Base-by-base conservation (phyloP, 805 yeast genomes). In the Peterozyma toletana region DNA sequence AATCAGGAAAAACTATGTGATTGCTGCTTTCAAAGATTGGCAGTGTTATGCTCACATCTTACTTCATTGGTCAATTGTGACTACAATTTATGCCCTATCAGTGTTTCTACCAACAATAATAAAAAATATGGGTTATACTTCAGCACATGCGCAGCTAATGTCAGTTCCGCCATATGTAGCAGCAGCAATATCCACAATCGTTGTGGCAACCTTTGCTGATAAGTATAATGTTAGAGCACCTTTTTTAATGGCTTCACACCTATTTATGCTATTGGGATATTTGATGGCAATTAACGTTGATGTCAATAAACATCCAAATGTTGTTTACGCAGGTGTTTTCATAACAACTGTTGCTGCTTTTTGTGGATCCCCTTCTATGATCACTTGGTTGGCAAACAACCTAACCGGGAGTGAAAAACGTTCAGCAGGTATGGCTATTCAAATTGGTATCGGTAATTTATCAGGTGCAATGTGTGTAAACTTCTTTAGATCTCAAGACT, bases 71-170 rank as follows among this genome's bases (percentile, higher is more conserved):
- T 21, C 7, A 21, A 21, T 21, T 21, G 27, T 21, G 7, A 21
- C 27, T 21, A 21, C 27, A 7, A 7, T 21, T 7, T 7, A 21
- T 4, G 27, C 27, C 27, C 27, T 21, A 21, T 4, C 27, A 21
- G 7, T 21, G 2, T 70, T 68, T 45, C 53, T 68, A 40, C 72
- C 75, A 10, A 56, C 65, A 4, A 67, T 68, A 38, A 53, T 70
- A 44, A 56, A 60, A 34, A 62, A 57, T n/a, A 47, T 66, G 30
- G 66, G 67, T 1, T 64, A 51, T 45, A 50, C 48, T 18, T 43
- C 57, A 2, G 35, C 59, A 37, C 49, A 58, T 44, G 64, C 71
- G 11, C 73, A 69, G 50, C 65, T 60, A 41, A 45, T 69, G 53
- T 63, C 68, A 18, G 59, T 67, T 11, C 75, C 73, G 10, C 62